Evolutionary conservation across 2,329 filamentous ascomycete genomes (phyloP).

Genomic region (Fonsecaea nubica): DNA sequence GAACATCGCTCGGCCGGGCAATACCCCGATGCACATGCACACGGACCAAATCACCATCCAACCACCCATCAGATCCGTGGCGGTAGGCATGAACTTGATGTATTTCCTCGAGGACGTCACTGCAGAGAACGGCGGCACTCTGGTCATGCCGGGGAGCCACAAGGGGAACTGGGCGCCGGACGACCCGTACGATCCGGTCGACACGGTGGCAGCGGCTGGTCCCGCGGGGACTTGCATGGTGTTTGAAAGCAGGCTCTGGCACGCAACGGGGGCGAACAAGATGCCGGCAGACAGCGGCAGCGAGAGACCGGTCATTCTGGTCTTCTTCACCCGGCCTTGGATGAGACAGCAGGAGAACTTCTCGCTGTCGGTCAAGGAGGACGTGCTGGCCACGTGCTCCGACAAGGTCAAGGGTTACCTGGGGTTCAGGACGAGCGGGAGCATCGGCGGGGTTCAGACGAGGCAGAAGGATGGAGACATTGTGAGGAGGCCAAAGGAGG

Average conservation of each 20-base stretch:
- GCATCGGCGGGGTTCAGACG: conserved; percentile 22
- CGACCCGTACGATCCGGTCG: conserved; percentile 14
- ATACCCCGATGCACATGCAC: conserved; percentile 24
- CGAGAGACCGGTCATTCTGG: conserved; percentile 22
- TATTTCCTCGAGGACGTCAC: conserved; percentile 22
- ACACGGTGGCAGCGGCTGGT: conserved; percentile 14
- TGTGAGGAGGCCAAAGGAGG: conserved; percentile 16
- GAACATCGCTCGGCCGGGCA: conserved; percentile 22
- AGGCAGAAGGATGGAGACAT: conserved; percentile 18
- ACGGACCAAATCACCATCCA: conserved; percentile 24
- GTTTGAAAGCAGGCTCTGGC: conserved; percentile 24
- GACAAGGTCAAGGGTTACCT: conserved; percentile 23
- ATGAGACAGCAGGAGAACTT: conserved; percentile 28
- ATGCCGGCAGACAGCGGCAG: conserved; percentile 21
- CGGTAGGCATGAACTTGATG: conserved; percentile 22
- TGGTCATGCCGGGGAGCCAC: conserved; percentile 24
- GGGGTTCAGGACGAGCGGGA: conserved; percentile 21
- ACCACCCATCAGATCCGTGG: conserved; percentile 18
- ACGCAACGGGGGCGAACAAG: conserved; percentile 23
- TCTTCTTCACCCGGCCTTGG: conserved; percentile 21
- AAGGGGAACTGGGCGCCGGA: conserved; percentile 20
- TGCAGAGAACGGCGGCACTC: conserved; percentile 14
- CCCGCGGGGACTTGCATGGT: conserved; percentile 24
- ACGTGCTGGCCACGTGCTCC: conserved; percentile 19
- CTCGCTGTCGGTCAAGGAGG: conserved; percentile 19